Percentiles rank a stretch among this genome's conserved stretches.
Evolutionary conservation across 2,329 filamentous ascomycete genomes (phyloP).

Genomic region (Samsoniella hepiali): DNA sequence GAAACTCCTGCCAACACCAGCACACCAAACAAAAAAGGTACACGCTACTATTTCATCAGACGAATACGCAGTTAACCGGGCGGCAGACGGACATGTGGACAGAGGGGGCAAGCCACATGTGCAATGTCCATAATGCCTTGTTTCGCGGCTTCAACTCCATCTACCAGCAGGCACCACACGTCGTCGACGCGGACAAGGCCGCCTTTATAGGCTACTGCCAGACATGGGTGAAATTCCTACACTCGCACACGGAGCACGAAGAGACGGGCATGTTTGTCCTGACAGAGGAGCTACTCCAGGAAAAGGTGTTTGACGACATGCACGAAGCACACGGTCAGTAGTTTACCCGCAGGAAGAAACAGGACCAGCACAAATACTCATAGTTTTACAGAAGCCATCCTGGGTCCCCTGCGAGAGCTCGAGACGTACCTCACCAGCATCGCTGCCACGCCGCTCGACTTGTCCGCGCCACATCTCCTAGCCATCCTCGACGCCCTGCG

Average conservation of each 20-base stretch:
- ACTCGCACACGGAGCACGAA: slow-evolving; percentile 53
- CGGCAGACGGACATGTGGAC: slow-evolving; percentile 29
- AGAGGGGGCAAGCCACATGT: slow-evolving; percentile 31
- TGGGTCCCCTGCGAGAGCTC: slow-evolving; percentile 45
- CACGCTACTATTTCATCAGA: no score
- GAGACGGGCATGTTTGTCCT: slow-evolving; percentile 48
- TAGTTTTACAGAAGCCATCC: slow-evolving; percentile 39
- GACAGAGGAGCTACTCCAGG: slow-evolving; percentile 43
- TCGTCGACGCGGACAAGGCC: slow-evolving; percentile 29
- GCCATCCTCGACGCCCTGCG: slow-evolving; percentile 44
- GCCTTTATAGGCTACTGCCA: slow-evolving; percentile 29
- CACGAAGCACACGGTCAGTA: slow-evolving; percentile 47
- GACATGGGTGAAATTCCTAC: slow-evolving; percentile 51
- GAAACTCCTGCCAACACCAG: not conserved
- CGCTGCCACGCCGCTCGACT: slow-evolving; percentile 35
- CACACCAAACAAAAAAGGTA: not conserved
- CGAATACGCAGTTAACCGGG: slow-evolving; percentile 21
- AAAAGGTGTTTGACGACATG: slow-evolving; percentile 45
- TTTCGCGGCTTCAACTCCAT: slow-evolving; percentile 34
- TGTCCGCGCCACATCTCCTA: slow-evolving; percentile 39
- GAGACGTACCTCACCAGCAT: slow-evolving; percentile 41
- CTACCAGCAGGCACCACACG: slow-evolving; percentile 33
- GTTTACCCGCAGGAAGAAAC: not conserved
- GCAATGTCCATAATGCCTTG: slow-evolving; percentile 32
- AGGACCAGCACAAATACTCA: not conserved